These are phyloP conservation scores for Cryphonectria carpinicola DNA, from an alignment of 2,329 filamentous ascomycete species.

Conservation along the genomic window DNA sequence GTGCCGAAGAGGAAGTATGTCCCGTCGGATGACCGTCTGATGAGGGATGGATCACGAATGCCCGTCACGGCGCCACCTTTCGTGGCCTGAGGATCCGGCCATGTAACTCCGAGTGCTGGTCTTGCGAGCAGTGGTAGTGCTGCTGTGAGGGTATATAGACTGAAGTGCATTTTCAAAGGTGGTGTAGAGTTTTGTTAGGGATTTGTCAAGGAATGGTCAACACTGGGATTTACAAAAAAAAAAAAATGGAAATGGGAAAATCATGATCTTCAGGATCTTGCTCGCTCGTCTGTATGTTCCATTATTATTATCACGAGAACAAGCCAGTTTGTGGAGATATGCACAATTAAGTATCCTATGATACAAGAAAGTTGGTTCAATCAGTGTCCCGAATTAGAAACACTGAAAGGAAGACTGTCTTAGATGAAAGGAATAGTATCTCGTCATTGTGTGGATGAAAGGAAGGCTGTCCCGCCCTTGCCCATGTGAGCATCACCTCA, in stretches of 20 bases:
- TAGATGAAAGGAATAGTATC: background rate
- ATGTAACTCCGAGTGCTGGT: constrained; percentile 1
- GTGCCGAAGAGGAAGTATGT: constrained; percentile 21
- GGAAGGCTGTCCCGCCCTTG: background rate
- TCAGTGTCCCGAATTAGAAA: background rate
- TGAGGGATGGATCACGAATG: constrained; percentile 13
- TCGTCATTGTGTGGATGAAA: background rate
- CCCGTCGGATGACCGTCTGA: constrained; percentile 10
- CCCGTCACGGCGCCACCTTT: background rate
- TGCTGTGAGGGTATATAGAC: background rate
- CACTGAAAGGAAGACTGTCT: background rate
- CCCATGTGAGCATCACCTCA: background rate
- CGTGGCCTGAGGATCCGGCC: constrained; percentile 8
- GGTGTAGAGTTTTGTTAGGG: background rate
- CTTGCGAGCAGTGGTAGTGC: background rate
- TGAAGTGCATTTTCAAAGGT: background rate
- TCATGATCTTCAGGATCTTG: background rate
- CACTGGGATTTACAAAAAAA: background rate
- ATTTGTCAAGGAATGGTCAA: background rate
- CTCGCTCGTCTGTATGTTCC: background rate
- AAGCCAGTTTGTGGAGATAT: background rate
- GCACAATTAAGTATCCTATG: background rate
- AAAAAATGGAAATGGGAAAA: background rate
- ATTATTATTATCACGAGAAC: background rate
- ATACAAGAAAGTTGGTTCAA: background rate